phyloP scores from a whole-genome alignment of 2,329 filamentous ascomycete genomes.

The Aspergillus sp. region DNA sequence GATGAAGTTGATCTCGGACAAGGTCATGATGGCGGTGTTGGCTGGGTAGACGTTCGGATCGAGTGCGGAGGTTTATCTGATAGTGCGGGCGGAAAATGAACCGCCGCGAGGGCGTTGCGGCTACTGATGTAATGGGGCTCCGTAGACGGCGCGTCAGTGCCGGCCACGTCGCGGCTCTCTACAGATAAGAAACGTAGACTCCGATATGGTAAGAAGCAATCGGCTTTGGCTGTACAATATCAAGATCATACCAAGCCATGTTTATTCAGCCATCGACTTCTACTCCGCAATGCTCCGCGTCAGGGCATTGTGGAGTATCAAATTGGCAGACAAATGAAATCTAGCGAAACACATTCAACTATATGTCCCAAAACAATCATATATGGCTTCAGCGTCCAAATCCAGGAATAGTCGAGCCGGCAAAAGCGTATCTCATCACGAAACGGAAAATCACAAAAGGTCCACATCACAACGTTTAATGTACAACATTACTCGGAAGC shows the following conservation, averaged over 20 bases:
- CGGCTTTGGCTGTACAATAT: no score
- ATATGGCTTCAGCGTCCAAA: not conserved
- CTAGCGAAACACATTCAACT: not conserved
- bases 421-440: slow-evolving; percentile 18
- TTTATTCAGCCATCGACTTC: no score
- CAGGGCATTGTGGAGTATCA: not conserved
- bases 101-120: no score
- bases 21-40: slow-evolving; percentile 39
- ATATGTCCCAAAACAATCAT: not conserved
- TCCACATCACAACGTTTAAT: slow-evolving; percentile 19
- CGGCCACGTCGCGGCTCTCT: no score
- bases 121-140: no score
- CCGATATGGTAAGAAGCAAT: no score
- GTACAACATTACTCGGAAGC: slow-evolving; percentile 27
- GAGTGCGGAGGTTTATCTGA: not conserved
- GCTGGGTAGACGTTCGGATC: no score
- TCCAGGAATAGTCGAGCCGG: not conserved
- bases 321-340: not conserved
- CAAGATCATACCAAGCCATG: no score
- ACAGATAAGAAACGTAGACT: no score
- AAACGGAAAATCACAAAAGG: slow-evolving; percentile 7
- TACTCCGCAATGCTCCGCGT: no score
- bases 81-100: no score
- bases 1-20: slow-evolving; percentile 78
- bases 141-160: no score